Evolutionary conservation across 805 yeast species (phyloP).

Genomic region (Phaffomyces antillensis): DNA sequence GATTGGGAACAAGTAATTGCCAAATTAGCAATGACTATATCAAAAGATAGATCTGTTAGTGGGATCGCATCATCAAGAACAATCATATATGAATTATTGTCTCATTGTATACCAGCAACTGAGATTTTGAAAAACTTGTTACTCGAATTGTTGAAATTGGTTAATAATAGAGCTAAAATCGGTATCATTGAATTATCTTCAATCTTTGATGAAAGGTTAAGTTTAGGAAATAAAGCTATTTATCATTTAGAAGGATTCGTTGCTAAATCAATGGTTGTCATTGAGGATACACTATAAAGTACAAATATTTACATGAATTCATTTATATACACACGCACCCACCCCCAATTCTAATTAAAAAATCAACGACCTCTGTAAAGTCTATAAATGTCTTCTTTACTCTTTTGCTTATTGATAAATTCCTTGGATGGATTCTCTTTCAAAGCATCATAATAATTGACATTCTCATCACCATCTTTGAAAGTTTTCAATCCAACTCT

Average conservation of each 20-base stretch:
- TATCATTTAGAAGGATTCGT: slow-evolving; percentile 93
- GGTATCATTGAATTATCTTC: slow-evolving; percentile 55
- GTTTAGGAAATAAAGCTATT: slow-evolving; percentile 81
- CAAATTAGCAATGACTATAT: slow-evolving; percentile 53
- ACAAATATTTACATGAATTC: not conserved
- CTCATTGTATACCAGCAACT: slow-evolving; percentile 91
- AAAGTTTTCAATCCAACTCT: slow-evolving; percentile 65
- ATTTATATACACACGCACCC: too few relatives aligned
- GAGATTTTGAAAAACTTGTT: slow-evolving; percentile 61
- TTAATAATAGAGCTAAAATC: slow-evolving; percentile 27
- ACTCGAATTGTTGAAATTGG: slow-evolving; percentile 35
- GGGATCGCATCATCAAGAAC: slow-evolving; percentile 50
- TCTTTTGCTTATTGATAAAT: slow-evolving; percentile 46
- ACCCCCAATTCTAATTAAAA: too few relatives aligned
- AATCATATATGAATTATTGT: slow-evolving; percentile 70
- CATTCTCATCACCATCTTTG: slow-evolving; percentile 33
- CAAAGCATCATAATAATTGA: slow-evolving; percentile 49
- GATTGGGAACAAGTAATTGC: slow-evolving; percentile 88
- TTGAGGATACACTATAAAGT: slow-evolving; percentile 33
- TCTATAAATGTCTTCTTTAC: slow-evolving; percentile 45
- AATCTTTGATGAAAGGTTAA: slow-evolving; percentile 74
- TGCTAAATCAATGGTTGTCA: slow-evolving; percentile 76
- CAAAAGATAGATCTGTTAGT: slow-evolving; percentile 58
- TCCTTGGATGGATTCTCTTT: slow-evolving; percentile 59
- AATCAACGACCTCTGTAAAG: slow-evolving; percentile 58